Evolutionary conservation across 208 protist genomes (phyloP).

Genomic region (Eutreptiella sp.): DNA sequence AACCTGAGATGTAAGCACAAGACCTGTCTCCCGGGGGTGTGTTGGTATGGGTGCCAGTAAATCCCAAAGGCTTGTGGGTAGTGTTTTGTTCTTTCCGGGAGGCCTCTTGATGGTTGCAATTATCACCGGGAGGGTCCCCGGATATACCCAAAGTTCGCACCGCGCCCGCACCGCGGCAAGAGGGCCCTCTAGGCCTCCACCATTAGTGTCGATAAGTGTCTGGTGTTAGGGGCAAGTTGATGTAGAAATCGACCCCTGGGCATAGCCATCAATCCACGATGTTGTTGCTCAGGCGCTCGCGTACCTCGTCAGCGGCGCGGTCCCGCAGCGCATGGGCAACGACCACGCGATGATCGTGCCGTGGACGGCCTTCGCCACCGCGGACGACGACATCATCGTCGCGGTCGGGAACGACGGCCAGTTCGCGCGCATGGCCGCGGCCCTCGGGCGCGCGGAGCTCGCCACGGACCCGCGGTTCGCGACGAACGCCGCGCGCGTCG

Average conservation of each 20-base stretch:
- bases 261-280: too few relatives aligned
- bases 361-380: not conserved
- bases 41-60: too few relatives aligned
- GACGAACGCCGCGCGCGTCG: not conserved
- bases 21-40: too few relatives aligned
- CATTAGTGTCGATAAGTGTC: not conserved
- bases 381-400: slow-evolving; percentile 4
- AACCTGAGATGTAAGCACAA: too few relatives aligned
- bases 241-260: slow-evolving; percentile 6
- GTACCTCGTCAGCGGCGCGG: not conserved
- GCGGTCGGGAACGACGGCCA: slow-evolving; percentile 12
- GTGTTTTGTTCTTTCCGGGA: too few relatives aligned
- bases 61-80: too few relatives aligned
- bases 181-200: too few relatives aligned
- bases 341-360: not conserved
- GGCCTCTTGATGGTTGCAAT: too few relatives aligned
- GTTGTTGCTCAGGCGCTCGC: too few relatives aligned
- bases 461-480: not conserved
- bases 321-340: not conserved
- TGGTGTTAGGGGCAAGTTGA: not conserved
- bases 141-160: too few relatives aligned
- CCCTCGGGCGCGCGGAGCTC: not conserved
- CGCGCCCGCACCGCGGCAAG: too few relatives aligned
- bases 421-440: slow-evolving; percentile 1
- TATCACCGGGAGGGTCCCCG: too few relatives aligned